phyloP scores from a whole-genome alignment of 2,329 filamentous ascomycete genomes.

The Cephalotrichum gorgonifer region DNA sequence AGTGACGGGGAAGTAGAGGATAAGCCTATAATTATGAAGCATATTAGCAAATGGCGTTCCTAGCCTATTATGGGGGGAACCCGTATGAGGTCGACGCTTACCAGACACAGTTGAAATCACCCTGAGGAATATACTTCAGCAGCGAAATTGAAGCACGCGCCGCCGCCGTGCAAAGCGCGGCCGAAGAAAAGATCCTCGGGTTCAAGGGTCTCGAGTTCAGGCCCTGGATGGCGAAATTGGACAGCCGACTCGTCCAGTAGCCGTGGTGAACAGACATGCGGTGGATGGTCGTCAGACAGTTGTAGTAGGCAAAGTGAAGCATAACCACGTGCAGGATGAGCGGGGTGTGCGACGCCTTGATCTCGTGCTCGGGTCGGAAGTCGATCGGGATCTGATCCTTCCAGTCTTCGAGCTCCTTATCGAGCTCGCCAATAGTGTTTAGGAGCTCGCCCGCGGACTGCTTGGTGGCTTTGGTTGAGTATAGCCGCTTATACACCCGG shows the following conservation, averaged over 20 bases:
- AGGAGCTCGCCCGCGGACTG: slow-evolving; percentile 87
- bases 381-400: slow-evolving; percentile 92
- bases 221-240: slow-evolving; percentile 90
- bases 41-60: not conserved
- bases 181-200: slow-evolving; percentile 87
- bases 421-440: slow-evolving; percentile 91
- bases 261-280: slow-evolving; percentile 97
- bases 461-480: slow-evolving; percentile 84
- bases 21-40: slow-evolving; percentile 50
- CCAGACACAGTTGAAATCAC: slow-evolving; percentile 93
- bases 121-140: slow-evolving; percentile 91
- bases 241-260: slow-evolving; percentile 92
- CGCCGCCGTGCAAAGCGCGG: slow-evolving; percentile 83
- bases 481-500: slow-evolving; percentile 85
- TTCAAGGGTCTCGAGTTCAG: slow-evolving; percentile 85
- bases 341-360: slow-evolving; percentile 83
- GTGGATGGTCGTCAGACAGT: slow-evolving; percentile 93
- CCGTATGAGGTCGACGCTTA: slow-evolving; percentile 37
- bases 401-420: slow-evolving; percentile 85
- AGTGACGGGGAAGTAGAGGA: slow-evolving; percentile 93
- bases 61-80: not conserved
- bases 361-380: slow-evolving; percentile 94
- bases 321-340: slow-evolving; percentile 92
- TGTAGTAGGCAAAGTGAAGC: slow-evolving; percentile 95
- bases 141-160: slow-evolving; percentile 87